phyloP scores from a whole-genome alignment of 2,329 filamentous ascomycete genomes.

The Bipolaris oryzae region DNA sequence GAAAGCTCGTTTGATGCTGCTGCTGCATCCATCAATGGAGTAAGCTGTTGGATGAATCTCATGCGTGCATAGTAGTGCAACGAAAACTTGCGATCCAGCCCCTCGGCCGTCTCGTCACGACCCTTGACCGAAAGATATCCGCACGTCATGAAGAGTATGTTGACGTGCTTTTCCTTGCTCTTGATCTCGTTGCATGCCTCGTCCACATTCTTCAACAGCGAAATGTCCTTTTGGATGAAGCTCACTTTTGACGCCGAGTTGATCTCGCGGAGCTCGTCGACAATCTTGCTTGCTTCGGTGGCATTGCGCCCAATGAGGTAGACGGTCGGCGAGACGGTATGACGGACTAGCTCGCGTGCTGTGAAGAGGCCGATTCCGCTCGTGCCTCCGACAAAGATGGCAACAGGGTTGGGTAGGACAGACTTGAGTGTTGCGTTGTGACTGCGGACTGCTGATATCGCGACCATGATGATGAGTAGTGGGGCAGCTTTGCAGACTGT shows the following conservation, averaged over 20 bases:
- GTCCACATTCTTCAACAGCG: conserved; percentile 51
- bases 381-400: conserved; percentile 51
- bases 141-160: conserved; percentile 61
- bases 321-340: conserved; percentile 47
- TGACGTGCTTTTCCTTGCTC: conserved; percentile 58
- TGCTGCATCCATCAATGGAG: conserved; percentile 41
- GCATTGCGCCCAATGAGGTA: conserved; percentile 54
- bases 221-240: conserved; percentile 53
- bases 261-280: conserved; percentile 45
- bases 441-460: conserved; percentile 29
- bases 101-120: conserved; percentile 46
- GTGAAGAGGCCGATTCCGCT: conserved; percentile 54
- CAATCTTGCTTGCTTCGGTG: conserved; percentile 46
- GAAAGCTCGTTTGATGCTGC: conserved; percentile 26
- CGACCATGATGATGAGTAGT: conserved; percentile 25
- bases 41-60: conserved; percentile 49
- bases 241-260: conserved; percentile 47
- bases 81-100: conserved; percentile 42
- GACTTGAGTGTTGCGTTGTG: conserved; percentile 35
- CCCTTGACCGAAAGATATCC: conserved; percentile 55
- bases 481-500: background rate
- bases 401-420: conserved; percentile 35
- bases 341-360: conserved; percentile 51
- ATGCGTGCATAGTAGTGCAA: conserved; percentile 47
- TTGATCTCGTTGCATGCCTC: conserved; percentile 56